Evolutionary conservation across 2,329 filamentous ascomycete genomes (phyloP).

Genomic region (Paecilomyces niveus): DNA sequence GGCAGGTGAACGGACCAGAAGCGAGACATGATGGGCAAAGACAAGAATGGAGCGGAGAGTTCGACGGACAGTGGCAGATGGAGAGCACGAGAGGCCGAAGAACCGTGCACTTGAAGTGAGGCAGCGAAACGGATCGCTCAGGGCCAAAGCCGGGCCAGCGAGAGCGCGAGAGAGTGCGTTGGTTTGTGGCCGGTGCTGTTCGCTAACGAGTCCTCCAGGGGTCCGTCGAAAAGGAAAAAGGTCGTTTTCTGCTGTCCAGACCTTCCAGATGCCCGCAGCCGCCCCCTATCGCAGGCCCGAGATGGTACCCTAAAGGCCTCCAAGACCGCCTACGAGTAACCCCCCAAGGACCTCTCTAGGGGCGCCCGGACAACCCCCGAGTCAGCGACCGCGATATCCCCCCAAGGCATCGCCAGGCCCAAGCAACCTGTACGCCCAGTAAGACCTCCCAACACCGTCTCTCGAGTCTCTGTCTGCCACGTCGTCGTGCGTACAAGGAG

Average conservation of each 20-base stretch:
- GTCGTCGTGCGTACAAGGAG: neutral
- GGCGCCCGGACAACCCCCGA: neutral
- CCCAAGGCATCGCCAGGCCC: neutral
- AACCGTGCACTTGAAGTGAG: slow-evolving; percentile 23
- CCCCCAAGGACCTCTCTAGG: neutral
- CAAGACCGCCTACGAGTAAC: neutral
- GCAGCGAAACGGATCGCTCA: slow-evolving; percentile 30
- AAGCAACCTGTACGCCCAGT: neutral
- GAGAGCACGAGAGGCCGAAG: slow-evolving; percentile 1
- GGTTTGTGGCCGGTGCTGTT: neutral
- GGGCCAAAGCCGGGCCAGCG: slow-evolving; percentile 16
- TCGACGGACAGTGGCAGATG: slow-evolving; percentile 1
- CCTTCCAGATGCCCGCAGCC: neutral
- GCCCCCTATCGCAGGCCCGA: neutral
- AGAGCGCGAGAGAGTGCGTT: slow-evolving; percentile 1
- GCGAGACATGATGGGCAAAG: neutral
- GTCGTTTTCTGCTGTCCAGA: neutral
- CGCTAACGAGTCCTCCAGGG: neutral
- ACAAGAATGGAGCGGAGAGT: neutral
- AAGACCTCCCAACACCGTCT: neutral
- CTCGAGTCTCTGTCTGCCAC: slow-evolving; percentile 1
- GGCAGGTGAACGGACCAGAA: neutral
- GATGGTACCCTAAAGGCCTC: neutral
- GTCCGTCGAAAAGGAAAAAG: neutral
- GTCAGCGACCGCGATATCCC: neutral